These are phyloP conservation scores for Lentinula novae-zelandiae DNA, from an alignment of 1,284 basidiomycete genomes.

Conservation along the genomic window DNA sequence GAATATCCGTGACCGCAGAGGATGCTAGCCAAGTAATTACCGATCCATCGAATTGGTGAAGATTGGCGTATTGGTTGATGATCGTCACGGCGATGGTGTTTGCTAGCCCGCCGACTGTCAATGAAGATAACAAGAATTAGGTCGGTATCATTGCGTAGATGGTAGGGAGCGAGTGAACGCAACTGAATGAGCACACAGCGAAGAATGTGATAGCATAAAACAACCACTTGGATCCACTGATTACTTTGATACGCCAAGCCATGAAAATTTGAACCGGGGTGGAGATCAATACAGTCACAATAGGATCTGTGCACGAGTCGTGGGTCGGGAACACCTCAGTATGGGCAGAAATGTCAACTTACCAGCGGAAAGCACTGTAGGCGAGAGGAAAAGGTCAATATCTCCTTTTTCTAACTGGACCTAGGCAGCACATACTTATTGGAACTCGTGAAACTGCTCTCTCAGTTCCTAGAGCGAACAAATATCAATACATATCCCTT, in stretches of 20 bases:
- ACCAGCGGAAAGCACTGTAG: neutral
- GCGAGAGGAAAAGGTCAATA: neutral
- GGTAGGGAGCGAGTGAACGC: neutral
- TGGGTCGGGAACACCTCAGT: neutral
- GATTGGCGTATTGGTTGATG: conserved; percentile 1
- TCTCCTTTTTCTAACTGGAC: neutral
- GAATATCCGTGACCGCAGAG: neutral
- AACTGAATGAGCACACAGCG: conserved; percentile 1
- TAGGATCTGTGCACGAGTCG: neutral
- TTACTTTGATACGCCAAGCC: conserved; percentile 20
- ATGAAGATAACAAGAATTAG: neutral
- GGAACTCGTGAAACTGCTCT: conserved; percentile 11
- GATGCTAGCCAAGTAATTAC: conserved; percentile 2
- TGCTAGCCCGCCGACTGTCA: conserved; percentile 1
- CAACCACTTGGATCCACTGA: conserved; percentile 3
- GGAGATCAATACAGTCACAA: conserved; percentile 15
- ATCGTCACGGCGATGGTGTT: conserved; percentile 2
- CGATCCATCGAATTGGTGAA: conserved; percentile 4
- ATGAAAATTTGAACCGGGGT: conserved; percentile 24
- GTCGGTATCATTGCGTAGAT: neutral
- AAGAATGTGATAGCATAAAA: neutral
- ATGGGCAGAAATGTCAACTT: neutral
- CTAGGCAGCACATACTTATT: neutral
- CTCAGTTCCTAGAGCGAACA: neutral
- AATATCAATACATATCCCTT: neutral